These are phyloP conservation scores for Solanum rostratum DNA, from an alignment of 257 asterid genomes.

Conservation along the genomic window DNA sequence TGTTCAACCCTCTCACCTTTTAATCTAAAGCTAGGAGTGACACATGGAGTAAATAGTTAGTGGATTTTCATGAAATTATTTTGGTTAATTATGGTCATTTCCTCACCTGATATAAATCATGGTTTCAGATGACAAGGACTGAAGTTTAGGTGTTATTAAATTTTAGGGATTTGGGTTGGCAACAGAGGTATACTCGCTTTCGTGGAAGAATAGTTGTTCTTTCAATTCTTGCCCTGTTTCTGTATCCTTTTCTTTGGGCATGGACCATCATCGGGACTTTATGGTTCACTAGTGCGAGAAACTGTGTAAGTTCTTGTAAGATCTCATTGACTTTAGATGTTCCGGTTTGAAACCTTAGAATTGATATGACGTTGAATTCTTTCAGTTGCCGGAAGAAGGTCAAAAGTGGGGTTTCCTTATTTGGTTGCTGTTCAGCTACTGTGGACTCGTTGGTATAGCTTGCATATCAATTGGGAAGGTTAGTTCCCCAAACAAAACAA, in stretches of 20 bases:
- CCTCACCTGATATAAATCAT: background rate
- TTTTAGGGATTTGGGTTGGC: conserved; percentile 91
- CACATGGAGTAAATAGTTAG: background rate
- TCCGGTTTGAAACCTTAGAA: background rate
- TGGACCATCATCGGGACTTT: conserved; percentile 83
- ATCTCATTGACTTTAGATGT: background rate
- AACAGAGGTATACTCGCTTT: conserved; percentile 81
- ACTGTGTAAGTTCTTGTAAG: conserved; percentile 52
- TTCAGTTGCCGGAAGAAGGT: conserved; percentile 87
- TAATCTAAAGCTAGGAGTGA: background rate
- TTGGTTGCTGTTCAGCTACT: conserved; percentile 94
- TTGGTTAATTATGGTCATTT: background rate
- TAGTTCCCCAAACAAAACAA: background rate
- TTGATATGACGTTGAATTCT: background rate
- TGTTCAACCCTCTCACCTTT: background rate
- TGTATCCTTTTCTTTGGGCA: conserved; percentile 80
- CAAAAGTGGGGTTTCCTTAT: conserved; percentile 98
- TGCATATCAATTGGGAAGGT: conserved; percentile 82
- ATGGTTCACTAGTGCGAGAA: conserved; percentile 76
- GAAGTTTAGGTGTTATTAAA: background rate
- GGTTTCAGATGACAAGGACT: background rate
- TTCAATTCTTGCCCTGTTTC: conserved; percentile 56
- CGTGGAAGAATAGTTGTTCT: conserved; percentile 80
- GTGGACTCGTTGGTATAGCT: conserved; percentile 83
- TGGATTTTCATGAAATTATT: background rate